Base-by-base conservation (phyloP, 106 monocot genomes). In the Apostasia shenzhenica region DNA sequence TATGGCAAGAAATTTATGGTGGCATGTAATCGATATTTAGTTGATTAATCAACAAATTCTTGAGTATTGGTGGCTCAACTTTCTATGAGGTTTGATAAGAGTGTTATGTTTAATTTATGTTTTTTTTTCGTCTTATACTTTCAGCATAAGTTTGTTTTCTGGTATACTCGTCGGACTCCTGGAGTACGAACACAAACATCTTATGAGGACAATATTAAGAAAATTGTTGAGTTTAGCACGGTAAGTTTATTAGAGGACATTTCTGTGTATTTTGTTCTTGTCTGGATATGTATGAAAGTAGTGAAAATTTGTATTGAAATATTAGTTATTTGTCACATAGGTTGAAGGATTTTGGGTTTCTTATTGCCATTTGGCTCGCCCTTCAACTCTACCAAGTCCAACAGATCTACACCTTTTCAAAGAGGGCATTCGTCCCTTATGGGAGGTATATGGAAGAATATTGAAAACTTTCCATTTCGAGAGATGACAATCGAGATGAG, bases 121-220 rank as follows among this genome's bases (percentile, higher is more conserved):
- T 37, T 8, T 48, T 48, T 3, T 1, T 2, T 68, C 54, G 7
- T 43, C 68, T 41, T 68, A 55, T 6, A 40, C 43, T 77, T 77
- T 69, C 81, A 97, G 95, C 73, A 83, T 57, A 97, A 89, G 65
- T 89, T 92, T 85, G 92, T 82, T 37, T 87, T 84, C 55, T 97
- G 95, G 95, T 92, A 92, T 60, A 89, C 95, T 39, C 83, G 85
- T 12, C 77, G 92, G 49, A 89, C 82, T 40, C 86, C 89, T 64
- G 95, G 95, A 50, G 77, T 81, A 40, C 76, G 93, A 47, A 70
- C 77, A 9, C 93, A 89, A 62, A 77, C 85, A 40, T 97, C 95
- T 41, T 97, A 97, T 57, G 92, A 97, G 72, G 95, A 97, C 67
- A 97, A 97, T 73, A 92, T 92, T 60, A 97, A 89, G 84, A 97